A percentile compares a stretch with the other conserved stretches of the same genome.
Evolutionary conservation across 2,329 filamentous ascomycete genomes (phyloP).

Genomic region (Lasiodiplodia sp.): DNA sequence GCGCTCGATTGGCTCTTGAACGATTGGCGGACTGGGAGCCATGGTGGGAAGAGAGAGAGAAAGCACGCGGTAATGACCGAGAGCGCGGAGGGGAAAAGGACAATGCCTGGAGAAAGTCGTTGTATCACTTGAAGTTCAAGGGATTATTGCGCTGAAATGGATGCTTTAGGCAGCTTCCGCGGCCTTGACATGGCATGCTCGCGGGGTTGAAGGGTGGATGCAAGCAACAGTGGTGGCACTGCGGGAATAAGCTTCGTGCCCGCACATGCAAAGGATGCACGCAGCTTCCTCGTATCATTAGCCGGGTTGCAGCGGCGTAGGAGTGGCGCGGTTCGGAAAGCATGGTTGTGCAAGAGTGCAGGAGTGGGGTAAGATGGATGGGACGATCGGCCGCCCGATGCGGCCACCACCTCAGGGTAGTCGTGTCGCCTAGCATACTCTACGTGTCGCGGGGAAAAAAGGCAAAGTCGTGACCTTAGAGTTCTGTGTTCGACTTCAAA

Average conservation of each 20-base stretch:
- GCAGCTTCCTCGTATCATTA: conserved; percentile 8
- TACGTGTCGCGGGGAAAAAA: background rate
- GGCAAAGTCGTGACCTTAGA: background rate
- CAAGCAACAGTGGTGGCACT: conserved; percentile 18
- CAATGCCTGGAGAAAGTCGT: background rate
- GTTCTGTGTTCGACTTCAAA: background rate
- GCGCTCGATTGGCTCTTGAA: conserved; percentile 40
- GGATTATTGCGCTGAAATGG: background rate
- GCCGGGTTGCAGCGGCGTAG: background rate
- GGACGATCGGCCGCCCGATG: conserved; percentile 4
- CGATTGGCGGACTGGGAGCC: conserved; percentile 30
- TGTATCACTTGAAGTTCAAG: background rate
- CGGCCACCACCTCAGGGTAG: background rate
- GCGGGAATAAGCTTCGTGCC: conserved; percentile 8
- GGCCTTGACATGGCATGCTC: background rate
- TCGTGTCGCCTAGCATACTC: background rate
- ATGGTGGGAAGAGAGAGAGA: background rate
- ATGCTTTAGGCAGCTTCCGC: background rate
- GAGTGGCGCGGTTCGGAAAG: conserved; percentile 13
- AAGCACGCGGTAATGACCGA: background rate
- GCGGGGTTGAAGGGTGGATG: conserved; percentile 11
- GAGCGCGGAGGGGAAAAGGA: background rate
- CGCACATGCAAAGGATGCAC: background rate
- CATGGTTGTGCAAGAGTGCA: conserved; percentile 31
- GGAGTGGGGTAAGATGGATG: conserved; percentile 35